Conservation (phyloP, 768 basidiomycete genomes). For the Boletus pseudopeckii region DNA sequence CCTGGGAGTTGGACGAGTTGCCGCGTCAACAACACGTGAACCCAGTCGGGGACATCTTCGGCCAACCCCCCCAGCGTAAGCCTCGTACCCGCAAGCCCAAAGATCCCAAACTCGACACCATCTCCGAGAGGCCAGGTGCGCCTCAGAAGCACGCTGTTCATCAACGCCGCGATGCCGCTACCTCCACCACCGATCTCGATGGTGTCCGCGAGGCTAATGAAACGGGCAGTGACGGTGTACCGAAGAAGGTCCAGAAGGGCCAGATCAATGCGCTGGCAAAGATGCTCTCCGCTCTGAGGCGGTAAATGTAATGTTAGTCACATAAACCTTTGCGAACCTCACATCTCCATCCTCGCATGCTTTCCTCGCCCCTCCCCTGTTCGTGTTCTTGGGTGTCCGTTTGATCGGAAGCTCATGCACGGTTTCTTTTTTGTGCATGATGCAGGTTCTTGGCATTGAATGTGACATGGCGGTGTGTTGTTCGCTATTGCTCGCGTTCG, state of each 20-base stretch:
- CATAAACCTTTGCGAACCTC: conserved; percentile 11
- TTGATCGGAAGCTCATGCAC: conserved; percentile 21
- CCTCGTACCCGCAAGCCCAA: conserved; percentile 65
- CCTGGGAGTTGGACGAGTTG: conserved; percentile 68
- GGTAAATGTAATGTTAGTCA: conserved; percentile 40
- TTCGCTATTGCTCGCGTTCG: conserved; percentile 35
- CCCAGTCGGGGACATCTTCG: conserved; percentile 61
- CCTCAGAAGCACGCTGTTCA: conserved; percentile 45
- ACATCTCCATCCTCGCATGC: neutral
- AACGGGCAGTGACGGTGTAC: conserved; percentile 37
- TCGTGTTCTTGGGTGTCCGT: conserved; percentile 4
- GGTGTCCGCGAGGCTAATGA: conserved; percentile 28
- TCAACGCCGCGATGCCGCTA: conserved; percentile 58
- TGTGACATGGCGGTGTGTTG: conserved; percentile 23
- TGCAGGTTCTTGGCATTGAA: conserved; percentile 32
- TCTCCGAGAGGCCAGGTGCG: conserved; percentile 60
- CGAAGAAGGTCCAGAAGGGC: conserved; percentile 82
- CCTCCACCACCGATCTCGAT: conserved; percentile 70
- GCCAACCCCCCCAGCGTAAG: conserved; percentile 54
- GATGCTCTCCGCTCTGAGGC: conserved; percentile 82
- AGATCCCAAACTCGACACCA: conserved; percentile 67
- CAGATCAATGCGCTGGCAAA: conserved; percentile 89
- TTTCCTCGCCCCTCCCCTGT: neutral
- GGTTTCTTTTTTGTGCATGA: conserved; percentile 17
- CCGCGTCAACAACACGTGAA: conserved; percentile 64